Conservation (phyloP, 495 filamentous ascomycete species). For the Annulohypoxylon bovei region DNA sequence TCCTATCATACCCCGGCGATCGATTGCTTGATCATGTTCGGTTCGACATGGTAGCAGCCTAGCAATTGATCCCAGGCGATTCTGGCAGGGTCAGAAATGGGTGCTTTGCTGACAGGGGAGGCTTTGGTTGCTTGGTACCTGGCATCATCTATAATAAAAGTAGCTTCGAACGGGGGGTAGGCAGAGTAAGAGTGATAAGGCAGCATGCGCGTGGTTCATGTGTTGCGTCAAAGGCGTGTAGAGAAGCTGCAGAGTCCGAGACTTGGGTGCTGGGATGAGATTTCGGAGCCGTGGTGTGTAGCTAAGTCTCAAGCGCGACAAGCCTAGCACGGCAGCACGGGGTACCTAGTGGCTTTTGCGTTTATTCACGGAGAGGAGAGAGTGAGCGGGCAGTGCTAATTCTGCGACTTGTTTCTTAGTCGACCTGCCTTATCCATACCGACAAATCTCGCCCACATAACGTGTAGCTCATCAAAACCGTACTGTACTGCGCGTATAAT, state of each 20-base stretch:
- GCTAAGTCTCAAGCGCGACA: conserved; percentile 36
- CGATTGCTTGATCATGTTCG: conserved; percentile 41
- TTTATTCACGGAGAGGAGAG: conserved; percentile 35
- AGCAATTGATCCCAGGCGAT: conserved; percentile 38
- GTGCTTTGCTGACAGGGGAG: conserved; percentile 38
- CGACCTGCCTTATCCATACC: conserved; percentile 42
- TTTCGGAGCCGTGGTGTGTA: conserved; percentile 21
- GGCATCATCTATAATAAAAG: conserved; percentile 39
- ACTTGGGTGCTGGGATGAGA: conserved; percentile 15
- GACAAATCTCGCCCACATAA: conserved; percentile 19
- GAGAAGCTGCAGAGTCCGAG: conserved; percentile 21
- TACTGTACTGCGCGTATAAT: conserved; percentile 31
- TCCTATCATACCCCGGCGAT: conserved; percentile 39
- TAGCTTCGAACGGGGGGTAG: conserved; percentile 7
- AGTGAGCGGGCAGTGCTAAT: conserved; percentile 39
- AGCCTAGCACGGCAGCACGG: conserved; percentile 34
- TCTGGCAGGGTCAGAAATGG: conserved; percentile 14
- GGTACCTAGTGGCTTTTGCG: conserved; percentile 41
- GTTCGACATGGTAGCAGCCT: conserved; percentile 33
- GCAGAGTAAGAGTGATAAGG: conserved; percentile 22
- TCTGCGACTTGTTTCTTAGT: conserved; percentile 37
- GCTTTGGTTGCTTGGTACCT: conserved; percentile 37
- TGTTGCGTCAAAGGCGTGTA: conserved; percentile 37
- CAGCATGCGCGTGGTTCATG: conserved; percentile 26
- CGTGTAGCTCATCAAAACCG: conserved; percentile 12